phyloP scores from a whole-genome alignment of 108 stramenopile genomes.

The Nannochloropsis oceanica region DNA sequence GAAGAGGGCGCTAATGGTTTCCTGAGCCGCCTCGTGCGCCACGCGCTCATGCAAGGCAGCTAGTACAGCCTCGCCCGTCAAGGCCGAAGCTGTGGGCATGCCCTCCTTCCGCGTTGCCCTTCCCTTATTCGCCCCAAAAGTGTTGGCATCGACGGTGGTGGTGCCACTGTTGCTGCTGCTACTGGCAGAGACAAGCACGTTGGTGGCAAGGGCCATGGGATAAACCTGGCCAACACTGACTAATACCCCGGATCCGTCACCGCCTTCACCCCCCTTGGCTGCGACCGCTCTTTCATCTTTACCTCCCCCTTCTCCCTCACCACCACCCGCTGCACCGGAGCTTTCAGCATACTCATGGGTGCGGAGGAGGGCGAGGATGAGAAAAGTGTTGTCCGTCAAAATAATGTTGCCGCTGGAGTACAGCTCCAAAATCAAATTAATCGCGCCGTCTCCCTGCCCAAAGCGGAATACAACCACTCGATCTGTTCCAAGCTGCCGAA shows the following conservation, averaged over 20 bases:
- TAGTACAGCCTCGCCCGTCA: background rate
- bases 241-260: background rate
- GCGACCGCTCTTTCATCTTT: background rate
- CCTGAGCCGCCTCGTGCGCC: background rate
- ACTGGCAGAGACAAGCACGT: background rate
- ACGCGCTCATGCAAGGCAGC: background rate
- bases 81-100: background rate
- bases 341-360: slow-evolving; percentile 57
- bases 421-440: slow-evolving; percentile 80
- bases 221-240: slow-evolving; percentile 30
- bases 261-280: background rate
- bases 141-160: background rate
- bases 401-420: slow-evolving; percentile 85
- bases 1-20: no score
- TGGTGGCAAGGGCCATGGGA: slow-evolving; percentile 27
- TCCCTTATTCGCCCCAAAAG: background rate
- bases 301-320: background rate
- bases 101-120: background rate
- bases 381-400: slow-evolving; percentile 57
- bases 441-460: slow-evolving; percentile 52
- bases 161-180: background rate
- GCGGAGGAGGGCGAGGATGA: slow-evolving; percentile 72
- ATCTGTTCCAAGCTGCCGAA: slow-evolving; percentile 76
- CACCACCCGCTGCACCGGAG: background rate
- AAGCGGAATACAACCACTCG: slow-evolving; percentile 86